Base-by-base conservation (phyloP, 371 early-diverging fungal species). In the Mucor indicus region DNA sequence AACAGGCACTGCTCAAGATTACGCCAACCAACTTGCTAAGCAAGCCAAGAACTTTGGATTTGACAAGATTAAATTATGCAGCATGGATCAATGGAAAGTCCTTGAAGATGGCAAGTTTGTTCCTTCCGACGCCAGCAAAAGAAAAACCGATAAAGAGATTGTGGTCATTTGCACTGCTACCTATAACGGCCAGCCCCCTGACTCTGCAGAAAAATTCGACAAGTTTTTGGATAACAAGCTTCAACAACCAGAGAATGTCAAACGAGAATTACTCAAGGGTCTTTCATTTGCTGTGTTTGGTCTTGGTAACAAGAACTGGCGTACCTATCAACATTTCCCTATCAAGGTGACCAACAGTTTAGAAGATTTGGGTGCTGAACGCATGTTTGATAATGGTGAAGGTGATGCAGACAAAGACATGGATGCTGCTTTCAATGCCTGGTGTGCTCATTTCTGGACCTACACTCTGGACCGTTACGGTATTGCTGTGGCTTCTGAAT, bases 101-200 rank as follows among this genome's bases (percentile, higher is more conserved):
- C 33, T 70, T 15, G 33, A 60, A 13, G 37, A 48, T 10, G 72
- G 75, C 6, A 64, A 58, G 17, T 72, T 62, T 27, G 43, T 38
- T 19, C 32, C 57, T 13, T 48, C 52, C 4, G 36, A 51, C 15
- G 46, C 44, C 9, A 42, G 24, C 6, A 49, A 31, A 23, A 60
- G 50, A 21, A 44, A 41, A n/a, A 11, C 19, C 0, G 53, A 48
- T 12, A 60, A 56, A 15, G 81, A 80, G 27, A 35, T 80, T 13
- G 61, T 79, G 10, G 61, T 76, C 0, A 53, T 76, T 33, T 65
- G 70, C 39, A 72, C 77, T 9, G 68, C 77, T 4, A 76, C 77
- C 1, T 81, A 81, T 47, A 81, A 81, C 22, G 82, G 82, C 2
- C 64, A 61, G 21, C 80, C 81, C 3, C 83, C 83, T n/a, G 83